A percentile compares a stretch with the other conserved stretches of the same genome.
Conservation (phyloP, 176 grass and related monocot genomes). For the Bolboschoenus planiculmis region DNA sequence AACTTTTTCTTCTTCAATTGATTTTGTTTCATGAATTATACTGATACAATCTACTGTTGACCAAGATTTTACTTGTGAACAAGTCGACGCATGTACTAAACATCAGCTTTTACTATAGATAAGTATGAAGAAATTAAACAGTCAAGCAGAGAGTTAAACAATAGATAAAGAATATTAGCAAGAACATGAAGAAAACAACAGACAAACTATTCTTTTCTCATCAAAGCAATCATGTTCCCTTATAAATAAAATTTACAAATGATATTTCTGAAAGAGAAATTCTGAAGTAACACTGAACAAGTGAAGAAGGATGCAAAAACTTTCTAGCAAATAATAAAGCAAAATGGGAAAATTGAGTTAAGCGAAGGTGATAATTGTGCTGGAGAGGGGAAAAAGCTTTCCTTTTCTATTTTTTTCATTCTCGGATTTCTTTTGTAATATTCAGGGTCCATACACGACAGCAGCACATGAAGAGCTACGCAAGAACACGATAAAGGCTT, state of each 20-base stretch:
- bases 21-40: not conserved
- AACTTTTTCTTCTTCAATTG: not conserved
- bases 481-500: conserved; percentile 57
- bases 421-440: not conserved
- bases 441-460: conserved; percentile 62
- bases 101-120: not conserved
- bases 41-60: not conserved
- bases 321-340: not conserved
- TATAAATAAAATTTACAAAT: not conserved
- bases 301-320: not conserved
- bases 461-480: conserved; percentile 47
- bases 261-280: not conserved
- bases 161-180: not conserved
- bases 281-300: not conserved
- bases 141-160: not conserved
- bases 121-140: not conserved
- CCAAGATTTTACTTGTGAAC: not conserved
- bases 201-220: not conserved
- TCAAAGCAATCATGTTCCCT: not conserved
- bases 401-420: not conserved
- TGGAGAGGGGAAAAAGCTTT: not conserved
- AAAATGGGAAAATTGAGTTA: not conserved
- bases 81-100: not conserved
- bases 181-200: not conserved
- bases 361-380: not conserved